Evolutionary conservation across 1,284 basidiomycete genomes (phyloP).

Genomic region (Gomphus bonarii): DNA sequence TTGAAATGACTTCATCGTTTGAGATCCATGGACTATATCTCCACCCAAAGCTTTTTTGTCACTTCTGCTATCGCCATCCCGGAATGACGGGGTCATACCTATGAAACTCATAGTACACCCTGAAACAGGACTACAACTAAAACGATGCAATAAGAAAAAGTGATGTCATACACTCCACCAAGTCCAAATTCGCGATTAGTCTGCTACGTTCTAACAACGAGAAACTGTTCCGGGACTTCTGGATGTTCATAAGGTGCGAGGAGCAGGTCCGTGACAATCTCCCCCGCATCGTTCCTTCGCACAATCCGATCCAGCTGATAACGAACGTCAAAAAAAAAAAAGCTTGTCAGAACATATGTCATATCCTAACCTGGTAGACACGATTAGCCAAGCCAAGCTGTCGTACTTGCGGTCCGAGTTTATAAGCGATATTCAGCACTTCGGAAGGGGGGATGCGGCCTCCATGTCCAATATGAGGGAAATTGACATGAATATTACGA

Average conservation of each 20-base stretch:
- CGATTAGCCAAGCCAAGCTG: slow-evolving; percentile 30
- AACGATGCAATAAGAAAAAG: no score
- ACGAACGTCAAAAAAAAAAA: background rate
- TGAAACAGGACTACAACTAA: no score
- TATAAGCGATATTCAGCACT: slow-evolving; percentile 16
- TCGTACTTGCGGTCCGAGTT: slow-evolving; percentile 23
- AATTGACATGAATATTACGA: slow-evolving; percentile 24
- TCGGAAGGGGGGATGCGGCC: slow-evolving; percentile 36
- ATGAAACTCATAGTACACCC: no score
- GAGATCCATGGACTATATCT: no score
- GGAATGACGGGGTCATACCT: no score
- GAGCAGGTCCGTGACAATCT: slow-evolving; percentile 26
- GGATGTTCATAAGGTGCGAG: slow-evolving; percentile 48
- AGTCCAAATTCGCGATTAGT: background rate
- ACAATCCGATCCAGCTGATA: slow-evolving; percentile 37
- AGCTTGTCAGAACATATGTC: background rate
- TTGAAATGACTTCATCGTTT: no score
- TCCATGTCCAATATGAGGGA: slow-evolving; percentile 29
- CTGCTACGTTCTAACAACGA: slow-evolving; percentile 44
- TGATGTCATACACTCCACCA: no score
- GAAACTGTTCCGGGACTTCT: slow-evolving; percentile 62
- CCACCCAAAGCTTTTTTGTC: no score
- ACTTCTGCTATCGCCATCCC: no score
- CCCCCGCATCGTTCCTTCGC: slow-evolving; percentile 23
- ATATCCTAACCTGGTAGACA: slow-evolving; percentile 36